Conservation (phyloP, 331 rosid genomes). For the Quercus phellos region DNA sequence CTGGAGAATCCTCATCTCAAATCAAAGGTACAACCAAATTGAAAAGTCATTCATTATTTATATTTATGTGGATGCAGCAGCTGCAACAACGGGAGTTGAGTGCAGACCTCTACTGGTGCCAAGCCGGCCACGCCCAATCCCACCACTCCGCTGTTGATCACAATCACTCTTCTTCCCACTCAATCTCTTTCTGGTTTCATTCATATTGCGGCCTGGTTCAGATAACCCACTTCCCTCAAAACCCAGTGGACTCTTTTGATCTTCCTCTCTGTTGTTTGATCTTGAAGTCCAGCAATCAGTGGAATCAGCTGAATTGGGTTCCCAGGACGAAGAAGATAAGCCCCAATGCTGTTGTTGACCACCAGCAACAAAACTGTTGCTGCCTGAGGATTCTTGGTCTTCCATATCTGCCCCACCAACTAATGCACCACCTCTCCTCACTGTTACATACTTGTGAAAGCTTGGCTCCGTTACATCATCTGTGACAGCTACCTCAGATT, state of each 20-base stretch:
- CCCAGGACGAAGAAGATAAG: slow-evolving; percentile 55
- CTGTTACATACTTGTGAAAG: slow-evolving; percentile 80
- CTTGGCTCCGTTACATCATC: slow-evolving; percentile 79
- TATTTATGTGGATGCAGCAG: slow-evolving; percentile 46
- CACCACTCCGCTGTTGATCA: slow-evolving; percentile 38
- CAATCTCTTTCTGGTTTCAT: slow-evolving; percentile 34
- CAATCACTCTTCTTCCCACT: slow-evolving; percentile 34
- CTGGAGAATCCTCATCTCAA: slow-evolving; percentile 15
- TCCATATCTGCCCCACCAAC: slow-evolving; percentile 47
- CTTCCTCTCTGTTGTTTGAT: slow-evolving; percentile 28
- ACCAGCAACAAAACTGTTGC: slow-evolving; percentile 53
- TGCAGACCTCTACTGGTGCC: slow-evolving; percentile 42
- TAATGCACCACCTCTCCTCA: slow-evolving; percentile 48
- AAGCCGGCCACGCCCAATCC: slow-evolving; percentile 56
- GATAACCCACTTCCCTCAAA: slow-evolving; percentile 16
- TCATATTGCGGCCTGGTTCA: slow-evolving; percentile 10
- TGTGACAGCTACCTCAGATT: slow-evolving; percentile 52
- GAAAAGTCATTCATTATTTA: slow-evolving; percentile 18
- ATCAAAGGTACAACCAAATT: slow-evolving; percentile 23
- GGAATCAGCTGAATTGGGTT: slow-evolving; percentile 67
- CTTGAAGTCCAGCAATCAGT: slow-evolving; percentile 49
- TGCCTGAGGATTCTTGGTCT: slow-evolving; percentile 73
- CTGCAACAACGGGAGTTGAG: slow-evolving; percentile 34
- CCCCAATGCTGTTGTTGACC: slow-evolving; percentile 37
- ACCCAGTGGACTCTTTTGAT: slow-evolving; percentile 21